These are phyloP conservation scores for Salix dunnii DNA, from an alignment of 345 rosid genomes.

Conservation along the genomic window DNA sequence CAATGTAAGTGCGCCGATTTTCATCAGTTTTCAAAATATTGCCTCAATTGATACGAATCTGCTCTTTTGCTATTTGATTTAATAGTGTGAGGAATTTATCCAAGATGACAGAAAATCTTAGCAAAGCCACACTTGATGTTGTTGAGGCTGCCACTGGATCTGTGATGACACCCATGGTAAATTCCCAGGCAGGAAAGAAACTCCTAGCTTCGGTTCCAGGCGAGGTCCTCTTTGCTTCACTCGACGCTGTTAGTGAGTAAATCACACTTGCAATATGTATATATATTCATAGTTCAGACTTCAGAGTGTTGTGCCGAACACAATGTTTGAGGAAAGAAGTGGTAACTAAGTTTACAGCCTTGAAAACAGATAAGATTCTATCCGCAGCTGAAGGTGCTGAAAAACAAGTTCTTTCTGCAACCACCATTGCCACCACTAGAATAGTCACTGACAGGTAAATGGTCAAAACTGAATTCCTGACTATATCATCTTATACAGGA, in stretches of 20 bases:
- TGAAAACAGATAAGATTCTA: conserved; percentile 51
- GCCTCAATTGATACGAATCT: conserved; percentile 2
- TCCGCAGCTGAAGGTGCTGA: conserved; percentile 93
- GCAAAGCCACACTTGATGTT: conserved; percentile 69
- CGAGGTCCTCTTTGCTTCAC: conserved; percentile 77
- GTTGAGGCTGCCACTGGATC: conserved; percentile 62
- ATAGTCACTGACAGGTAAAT: conserved; percentile 53
- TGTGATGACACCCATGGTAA: conserved; percentile 64
- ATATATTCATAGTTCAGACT: background rate
- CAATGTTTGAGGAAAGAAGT: background rate
- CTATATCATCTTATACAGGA: background rate
- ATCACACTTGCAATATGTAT: background rate
- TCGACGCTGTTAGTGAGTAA: conserved; percentile 84
- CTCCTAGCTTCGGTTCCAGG: conserved; percentile 78
- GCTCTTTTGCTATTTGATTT: background rate
- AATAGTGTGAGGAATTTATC: conserved; percentile 67
- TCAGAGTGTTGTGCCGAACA: background rate
- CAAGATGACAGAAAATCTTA: conserved; percentile 69
- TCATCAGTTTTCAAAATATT: background rate
- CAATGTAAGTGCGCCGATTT: background rate
- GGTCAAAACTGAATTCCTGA: background rate
- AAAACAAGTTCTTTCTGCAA: conserved; percentile 69
- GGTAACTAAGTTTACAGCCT: background rate
- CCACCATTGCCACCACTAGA: conserved; percentile 65
- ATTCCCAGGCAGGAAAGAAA: conserved; percentile 68